Evolutionary conservation across 768 basidiomycete genomes (phyloP), one percentile per base, ranked within the genome.

Genomic region (Agaricus bisporus): DNA sequence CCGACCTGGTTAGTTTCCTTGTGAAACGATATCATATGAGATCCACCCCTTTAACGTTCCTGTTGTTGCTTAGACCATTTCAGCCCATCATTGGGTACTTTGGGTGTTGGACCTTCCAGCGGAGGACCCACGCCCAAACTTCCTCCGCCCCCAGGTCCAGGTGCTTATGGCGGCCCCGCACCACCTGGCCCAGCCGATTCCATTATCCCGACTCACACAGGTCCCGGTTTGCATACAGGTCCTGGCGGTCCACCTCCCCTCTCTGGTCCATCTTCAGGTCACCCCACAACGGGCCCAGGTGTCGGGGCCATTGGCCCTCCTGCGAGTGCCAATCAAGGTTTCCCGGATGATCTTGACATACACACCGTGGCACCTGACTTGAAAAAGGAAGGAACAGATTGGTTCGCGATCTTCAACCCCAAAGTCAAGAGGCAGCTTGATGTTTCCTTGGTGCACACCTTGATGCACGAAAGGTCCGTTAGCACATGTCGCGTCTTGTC

Each of bases 321-420:
- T 25, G 48, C 12, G 5, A 42, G 43, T 12, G 53, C 39, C 41
- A 60, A 48, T 35, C 64, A 59, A 22, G 64, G 58, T 35, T 74
- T 70, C 56, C 68, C 64, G 17, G 75, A 78, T 41, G 73, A 73
- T 41, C 59, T 78, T 25, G 77, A 75, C 56, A 70, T 72, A 6
- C 64, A 74, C 38, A 68, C 55, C 26, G 70, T 81, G 6, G 76
- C 81, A 1, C 68, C 78, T 0, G 81, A 82, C 42, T 64, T 73
- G 52, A 81, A 76, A 66, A 82, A 79, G 59, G 82, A 92, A 63
- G 90, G 87, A 1, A 68, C 69, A 36, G 91, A 93, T 67, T 95
- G 93, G 93, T 86, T 87, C 63, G 89, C 85, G 3, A 75, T 91
- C 49, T 92, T 86, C 72, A 92, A 88, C 65, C 83, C 87, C 41